Evolutionary conservation across 768 basidiomycete species (phyloP), one percentile per base, ranked within the genome.

Genomic region (Galerina sulciceps): DNA sequence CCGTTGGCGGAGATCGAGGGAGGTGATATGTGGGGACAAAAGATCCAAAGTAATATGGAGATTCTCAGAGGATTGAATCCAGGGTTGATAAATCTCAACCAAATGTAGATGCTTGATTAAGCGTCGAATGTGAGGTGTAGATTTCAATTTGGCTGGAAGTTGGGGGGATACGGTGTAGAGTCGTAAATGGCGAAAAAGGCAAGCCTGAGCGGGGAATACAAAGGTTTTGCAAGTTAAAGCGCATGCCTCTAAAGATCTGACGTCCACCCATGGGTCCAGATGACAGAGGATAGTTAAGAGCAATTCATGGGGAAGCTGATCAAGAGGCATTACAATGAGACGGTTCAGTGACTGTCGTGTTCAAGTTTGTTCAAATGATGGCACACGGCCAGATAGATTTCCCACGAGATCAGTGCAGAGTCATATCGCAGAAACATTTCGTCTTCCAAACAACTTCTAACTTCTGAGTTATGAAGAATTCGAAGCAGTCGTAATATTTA

Each of bases 61-160:
- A 44, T 40, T 26, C 23, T 61, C 40, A 4, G 51, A 57, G 52
- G 22, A 17, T 34, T 58, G 63, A 26, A 64, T 61, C 63, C 63
- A 61, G 40, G 59, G 63, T 40, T 13, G 50, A 14, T 51, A 46
- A 46, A 54, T 43, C 23, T 64, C 59, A 13, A 31, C 17, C 23
- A 61, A 38, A 22, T 46, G 18, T n/a, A 64, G 42, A 38, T 51
- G 53, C 34, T 57, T 58, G 56, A 64, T 52, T n/a, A 56, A 58
- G 34, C 26, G 17, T 14, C 17, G 37, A 38, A 61, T 46, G 49
- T 61, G 59, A 50, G 49, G 49, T 50, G 35, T 37, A 17, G 49
- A 50, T 17, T 50, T 31, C 26, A 50, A 50, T 50, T 35, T 50
- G 49, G 49, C 49, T 15, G 35, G 35, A 22, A 46, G n/a, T 8